Evolutionary conservation across 2,329 filamentous ascomycete species (phyloP).

Genomic region (Ceratocystiopsis minuta): DNA sequence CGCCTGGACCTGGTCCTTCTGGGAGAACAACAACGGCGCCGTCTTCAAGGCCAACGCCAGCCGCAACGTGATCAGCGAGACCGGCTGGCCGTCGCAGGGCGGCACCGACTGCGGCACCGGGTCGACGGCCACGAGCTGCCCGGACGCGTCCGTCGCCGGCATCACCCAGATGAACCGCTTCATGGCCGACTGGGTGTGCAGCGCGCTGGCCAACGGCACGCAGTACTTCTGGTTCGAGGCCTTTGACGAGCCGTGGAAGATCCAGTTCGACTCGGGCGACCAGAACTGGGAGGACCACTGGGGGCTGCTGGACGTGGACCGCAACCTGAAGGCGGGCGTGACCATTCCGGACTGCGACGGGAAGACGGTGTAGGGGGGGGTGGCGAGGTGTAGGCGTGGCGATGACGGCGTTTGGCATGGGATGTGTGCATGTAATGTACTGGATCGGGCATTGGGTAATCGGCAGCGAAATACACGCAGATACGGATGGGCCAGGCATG

Average conservation of each 20-base stretch:
- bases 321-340: conserved; percentile 68
- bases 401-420: no score
- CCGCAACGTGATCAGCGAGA: conserved; percentile 73
- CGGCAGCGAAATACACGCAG: no score
- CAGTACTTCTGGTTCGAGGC: conserved; percentile 97
- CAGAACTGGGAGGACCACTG: conserved; percentile 90
- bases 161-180: conserved; percentile 71
- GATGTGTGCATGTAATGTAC: no score
- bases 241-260: conserved; percentile 95
- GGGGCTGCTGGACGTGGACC: conserved; percentile 74
- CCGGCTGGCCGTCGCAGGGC: conserved; percentile 75
- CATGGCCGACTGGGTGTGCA: conserved; percentile 71
- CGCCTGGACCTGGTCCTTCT: conserved; percentile 70
- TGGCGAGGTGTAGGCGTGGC: no score
- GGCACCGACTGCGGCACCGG: conserved; percentile 56
- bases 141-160: conserved; percentile 55
- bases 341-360: conserved; percentile 77
- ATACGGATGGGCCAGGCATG: no score
- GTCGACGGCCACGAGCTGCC: conserved; percentile 30
- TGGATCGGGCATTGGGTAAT: no score
- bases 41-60: conserved; percentile 44
- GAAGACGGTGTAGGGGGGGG: conserved; percentile 37
- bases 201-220: conserved; percentile 60
- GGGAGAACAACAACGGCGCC: conserved; percentile 47
- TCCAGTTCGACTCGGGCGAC: conserved; percentile 45